Percentiles rank a stretch among this genome's conserved stretches.
These are phyloP conservation scores for Monilinia fructicola DNA, from an alignment of 2,329 filamentous ascomycete genomes.

Conservation along the genomic window DNA sequence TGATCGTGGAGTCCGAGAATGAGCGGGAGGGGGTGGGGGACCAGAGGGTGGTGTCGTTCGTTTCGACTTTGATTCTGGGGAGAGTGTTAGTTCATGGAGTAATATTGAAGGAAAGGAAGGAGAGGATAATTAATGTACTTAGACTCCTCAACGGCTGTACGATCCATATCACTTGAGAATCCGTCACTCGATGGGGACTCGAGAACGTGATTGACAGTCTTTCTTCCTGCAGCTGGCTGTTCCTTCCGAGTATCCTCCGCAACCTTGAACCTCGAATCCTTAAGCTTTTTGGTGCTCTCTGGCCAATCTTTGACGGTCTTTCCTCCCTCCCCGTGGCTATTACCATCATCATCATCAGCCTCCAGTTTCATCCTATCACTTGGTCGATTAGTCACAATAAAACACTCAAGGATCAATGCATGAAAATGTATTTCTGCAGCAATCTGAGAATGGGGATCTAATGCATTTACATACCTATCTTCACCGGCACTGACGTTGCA, in stretches of 20 bases:
- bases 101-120: not conserved
- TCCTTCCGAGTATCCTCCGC: not conserved
- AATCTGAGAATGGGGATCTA: not conserved
- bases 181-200: not conserved
- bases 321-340: not conserved
- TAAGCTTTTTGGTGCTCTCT: not conserved
- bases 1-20: not conserved
- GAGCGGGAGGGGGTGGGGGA: not conserved
- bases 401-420: not conserved
- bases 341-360: not conserved
- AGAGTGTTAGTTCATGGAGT: not conserved
- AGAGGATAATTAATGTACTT: not conserved
- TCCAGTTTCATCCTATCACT: not conserved
- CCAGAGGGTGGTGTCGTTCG: not conserved
- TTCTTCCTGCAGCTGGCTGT: not conserved
- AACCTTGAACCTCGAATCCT: not conserved
- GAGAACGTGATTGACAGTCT: not conserved
- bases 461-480: not conserved
- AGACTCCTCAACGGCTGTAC: not conserved
- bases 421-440: not conserved
- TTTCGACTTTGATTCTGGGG: not conserved
- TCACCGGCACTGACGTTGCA: not conserved
- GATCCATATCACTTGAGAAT: not conserved
- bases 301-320: not conserved
- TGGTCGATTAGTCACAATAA: not conserved